A percentile compares a stretch with the other conserved stretches of the same genome.
Evolutionary conservation across 345 rosid genomes (phyloP).

Genomic region (Aurinia saxatilis): DNA sequence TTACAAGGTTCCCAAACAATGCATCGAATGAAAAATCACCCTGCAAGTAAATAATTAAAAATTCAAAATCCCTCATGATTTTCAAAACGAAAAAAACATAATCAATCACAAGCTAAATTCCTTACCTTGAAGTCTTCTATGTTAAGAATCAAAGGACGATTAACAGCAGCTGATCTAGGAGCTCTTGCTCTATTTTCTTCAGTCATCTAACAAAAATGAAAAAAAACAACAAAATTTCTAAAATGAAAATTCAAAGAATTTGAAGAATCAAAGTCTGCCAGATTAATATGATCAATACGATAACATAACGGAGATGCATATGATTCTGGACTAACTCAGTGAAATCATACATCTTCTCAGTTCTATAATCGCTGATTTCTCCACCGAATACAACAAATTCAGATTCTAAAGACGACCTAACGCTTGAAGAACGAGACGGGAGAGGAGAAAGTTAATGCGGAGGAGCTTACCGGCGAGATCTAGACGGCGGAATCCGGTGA

Average conservation of each 20-base stretch:
- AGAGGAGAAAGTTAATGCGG: background rate
- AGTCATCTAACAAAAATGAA: slow-evolving; percentile 48
- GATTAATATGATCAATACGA: slow-evolving; percentile 8
- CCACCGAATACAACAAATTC: slow-evolving; percentile 1
- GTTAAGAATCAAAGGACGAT: slow-evolving; percentile 72
- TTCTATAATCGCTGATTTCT: background rate
- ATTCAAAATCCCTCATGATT: background rate
- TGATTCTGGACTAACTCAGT: background rate
- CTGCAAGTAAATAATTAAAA: slow-evolving; percentile 29
- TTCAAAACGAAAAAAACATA: no score
- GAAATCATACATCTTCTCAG: background rate
- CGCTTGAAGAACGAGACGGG: background rate
- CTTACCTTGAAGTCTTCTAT: slow-evolving; percentile 90
- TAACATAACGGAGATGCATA: background rate
- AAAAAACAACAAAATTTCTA: background rate
- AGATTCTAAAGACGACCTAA: background rate
- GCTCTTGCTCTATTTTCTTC: slow-evolving; percentile 44
- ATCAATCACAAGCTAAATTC: background rate
- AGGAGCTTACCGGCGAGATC: slow-evolving; percentile 22
- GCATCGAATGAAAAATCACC: slow-evolving; percentile 99
- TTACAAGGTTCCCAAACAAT: slow-evolving; percentile 84
- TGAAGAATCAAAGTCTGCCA: slow-evolving; percentile 13
- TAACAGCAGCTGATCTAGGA: slow-evolving; percentile 50
- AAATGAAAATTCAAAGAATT: background rate
- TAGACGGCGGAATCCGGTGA: slow-evolving; percentile 26